Conservation (phyloP, 2,329 filamentous ascomycete genomes). For the Arthrobotrys sinensis region DNA sequence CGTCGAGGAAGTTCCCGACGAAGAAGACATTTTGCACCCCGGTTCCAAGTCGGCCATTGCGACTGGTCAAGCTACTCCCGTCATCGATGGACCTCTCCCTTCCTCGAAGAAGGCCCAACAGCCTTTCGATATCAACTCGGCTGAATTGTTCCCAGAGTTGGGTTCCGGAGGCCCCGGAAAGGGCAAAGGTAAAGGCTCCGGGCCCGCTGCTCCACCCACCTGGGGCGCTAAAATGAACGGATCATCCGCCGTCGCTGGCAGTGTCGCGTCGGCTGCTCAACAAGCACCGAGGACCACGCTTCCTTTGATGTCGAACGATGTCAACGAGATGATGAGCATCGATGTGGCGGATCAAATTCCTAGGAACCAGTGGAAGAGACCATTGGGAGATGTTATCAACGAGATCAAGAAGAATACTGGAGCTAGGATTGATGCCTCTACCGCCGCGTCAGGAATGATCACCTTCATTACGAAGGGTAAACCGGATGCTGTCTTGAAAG, state of each 20-base stretch:
- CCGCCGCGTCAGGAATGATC: constrained; percentile 77
- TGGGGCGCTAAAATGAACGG: constrained; percentile 82
- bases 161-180: constrained; percentile 70
- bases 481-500: constrained; percentile 81
- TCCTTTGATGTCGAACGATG: constrained; percentile 65
- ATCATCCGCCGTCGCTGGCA: constrained; percentile 70
- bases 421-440: constrained; percentile 83
- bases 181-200: constrained; percentile 70
- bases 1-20: constrained; percentile 85
- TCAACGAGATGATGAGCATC: constrained; percentile 77
- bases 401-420: constrained; percentile 94
- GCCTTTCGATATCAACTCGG: constrained; percentile 84
- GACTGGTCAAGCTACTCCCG: constrained; percentile 66
- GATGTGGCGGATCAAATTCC: constrained; percentile 83
- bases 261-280: constrained; percentile 71
- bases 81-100: constrained; percentile 65
- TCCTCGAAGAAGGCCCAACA: constrained; percentile 66
- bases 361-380: constrained; percentile 83
- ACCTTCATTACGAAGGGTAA: constrained; percentile 86
- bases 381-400: constrained; percentile 85
- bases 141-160: constrained; percentile 94
- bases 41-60: constrained; percentile 68
- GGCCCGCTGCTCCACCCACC: constrained; percentile 76
- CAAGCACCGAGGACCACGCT: constrained; percentile 72
- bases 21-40: constrained; percentile 78